Evolutionary conservation across 768 basidiomycete species (phyloP).

Genomic region (Tulasnella sp.): DNA sequence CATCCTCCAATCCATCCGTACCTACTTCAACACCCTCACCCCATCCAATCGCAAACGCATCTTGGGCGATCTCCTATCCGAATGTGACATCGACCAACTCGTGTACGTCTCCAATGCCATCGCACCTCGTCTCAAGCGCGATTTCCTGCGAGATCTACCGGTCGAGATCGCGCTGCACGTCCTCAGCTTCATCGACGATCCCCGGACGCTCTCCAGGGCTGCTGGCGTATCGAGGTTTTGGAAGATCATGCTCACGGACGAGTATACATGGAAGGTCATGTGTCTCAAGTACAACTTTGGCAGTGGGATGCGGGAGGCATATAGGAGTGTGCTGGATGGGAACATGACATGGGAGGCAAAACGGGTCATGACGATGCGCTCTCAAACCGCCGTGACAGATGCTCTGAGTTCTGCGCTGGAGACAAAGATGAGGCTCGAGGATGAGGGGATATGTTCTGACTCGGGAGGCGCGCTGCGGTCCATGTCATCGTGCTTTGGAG

Average conservation of each 20-base stretch:
- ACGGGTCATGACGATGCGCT: slow-evolving; percentile 5
- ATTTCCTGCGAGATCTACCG: slow-evolving; percentile 41
- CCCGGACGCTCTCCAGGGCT: slow-evolving; percentile 56
- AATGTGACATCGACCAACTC: slow-evolving; percentile 15
- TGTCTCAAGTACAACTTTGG: slow-evolving; percentile 45
- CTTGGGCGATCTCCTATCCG: slow-evolving; percentile 15
- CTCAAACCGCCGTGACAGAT: not conserved
- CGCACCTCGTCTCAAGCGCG: slow-evolving; percentile 18
- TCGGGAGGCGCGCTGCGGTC: not conserved
- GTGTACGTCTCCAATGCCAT: slow-evolving; percentile 17
- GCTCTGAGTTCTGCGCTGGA: slow-evolving; percentile 4
- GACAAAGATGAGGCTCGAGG: slow-evolving; percentile 1
- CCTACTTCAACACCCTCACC: slow-evolving; percentile 1
- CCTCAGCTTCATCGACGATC: slow-evolving; percentile 65
- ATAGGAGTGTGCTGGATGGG: slow-evolving; percentile 14
- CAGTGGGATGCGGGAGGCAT: slow-evolving; percentile 11
- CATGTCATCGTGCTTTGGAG: not conserved
- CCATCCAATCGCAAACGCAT: slow-evolving; percentile 12
- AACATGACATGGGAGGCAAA: slow-evolving; percentile 13
- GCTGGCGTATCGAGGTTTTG: slow-evolving; percentile 61
- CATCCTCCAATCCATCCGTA: slow-evolving; percentile 8
- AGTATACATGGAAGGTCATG: slow-evolving; percentile 71
- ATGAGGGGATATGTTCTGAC: slow-evolving; percentile 1
- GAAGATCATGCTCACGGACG: slow-evolving; percentile 58
- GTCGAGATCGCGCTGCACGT: slow-evolving; percentile 66